Conservation (phyloP, 2,329 filamentous ascomycete species). For the Botrytis cinerea region DNA sequence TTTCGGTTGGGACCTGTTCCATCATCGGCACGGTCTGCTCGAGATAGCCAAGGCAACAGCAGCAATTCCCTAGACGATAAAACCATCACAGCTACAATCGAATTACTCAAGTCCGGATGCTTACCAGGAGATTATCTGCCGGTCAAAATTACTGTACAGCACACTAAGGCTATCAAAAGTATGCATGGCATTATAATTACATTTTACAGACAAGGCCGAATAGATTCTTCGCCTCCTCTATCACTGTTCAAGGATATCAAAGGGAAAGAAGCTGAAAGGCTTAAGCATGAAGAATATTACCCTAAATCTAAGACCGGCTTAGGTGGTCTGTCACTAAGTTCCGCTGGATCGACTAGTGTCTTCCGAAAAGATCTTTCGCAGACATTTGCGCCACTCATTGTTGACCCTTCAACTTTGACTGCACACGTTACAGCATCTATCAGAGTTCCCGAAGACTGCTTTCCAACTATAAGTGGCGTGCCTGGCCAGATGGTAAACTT, state of each 20-base stretch:
- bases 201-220: constrained; percentile 84
- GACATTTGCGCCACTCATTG: constrained; percentile 81
- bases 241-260: constrained; percentile 52
- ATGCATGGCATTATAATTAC: constrained; percentile 92
- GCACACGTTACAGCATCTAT: constrained; percentile 81
- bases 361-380: constrained; percentile 95
- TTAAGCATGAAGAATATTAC: constrained; percentile 75
- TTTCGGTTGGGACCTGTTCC: constrained; percentile 43
- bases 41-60: constrained; percentile 52
- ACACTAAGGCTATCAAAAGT: constrained; percentile 87
- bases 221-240: constrained; percentile 70
- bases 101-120: constrained; percentile 79
- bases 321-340: constrained; percentile 82
- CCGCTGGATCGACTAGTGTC: constrained; percentile 83
- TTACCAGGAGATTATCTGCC: constrained; percentile 82
- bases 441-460: constrained; percentile 83
- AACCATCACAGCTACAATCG: constrained; percentile 83
- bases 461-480: constrained; percentile 87
- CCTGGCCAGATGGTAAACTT: constrained; percentile 95
- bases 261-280: constrained; percentile 65
- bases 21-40: constrained; percentile 43
- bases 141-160: constrained; percentile 78
- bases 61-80: constrained; percentile 62
- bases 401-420: constrained; percentile 77
- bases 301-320: constrained; percentile 85